phyloP scores from a whole-genome alignment of 768 basidiomycete species.

The Auriscalpium vulgare region DNA sequence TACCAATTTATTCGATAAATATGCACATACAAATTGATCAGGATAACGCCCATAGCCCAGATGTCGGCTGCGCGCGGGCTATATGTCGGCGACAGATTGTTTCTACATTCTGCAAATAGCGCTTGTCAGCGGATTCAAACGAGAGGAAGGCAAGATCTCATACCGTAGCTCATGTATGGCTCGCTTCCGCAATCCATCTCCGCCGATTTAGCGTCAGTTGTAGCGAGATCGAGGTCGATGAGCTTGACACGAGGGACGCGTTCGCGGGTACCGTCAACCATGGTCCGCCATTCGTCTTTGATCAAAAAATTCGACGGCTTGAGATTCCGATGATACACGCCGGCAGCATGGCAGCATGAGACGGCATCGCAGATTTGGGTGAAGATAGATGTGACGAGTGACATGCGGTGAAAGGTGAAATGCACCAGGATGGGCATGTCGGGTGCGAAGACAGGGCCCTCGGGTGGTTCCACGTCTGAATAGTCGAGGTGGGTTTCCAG shows the following conservation, averaged over 20 bases:
- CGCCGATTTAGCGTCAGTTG: neutral
- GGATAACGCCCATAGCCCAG: neutral
- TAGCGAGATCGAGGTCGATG: neutral
- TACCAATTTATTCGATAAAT: neutral
- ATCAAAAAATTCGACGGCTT: neutral
- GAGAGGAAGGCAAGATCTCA: neutral
- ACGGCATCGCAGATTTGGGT: neutral
- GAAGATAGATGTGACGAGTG: neutral
- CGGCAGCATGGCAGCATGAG: neutral
- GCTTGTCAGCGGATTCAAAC: too few species aligned
- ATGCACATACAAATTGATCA: neutral
- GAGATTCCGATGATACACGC: neutral
- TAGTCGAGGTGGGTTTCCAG: neutral
- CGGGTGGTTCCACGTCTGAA: too few species aligned
- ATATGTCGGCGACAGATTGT: neutral
- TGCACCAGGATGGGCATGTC: neutral
- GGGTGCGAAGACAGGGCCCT: neutral
- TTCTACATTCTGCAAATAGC: neutral
- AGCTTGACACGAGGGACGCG: neutral
- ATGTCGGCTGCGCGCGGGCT: neutral
- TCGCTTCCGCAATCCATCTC: neutral
- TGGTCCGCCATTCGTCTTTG: neutral
- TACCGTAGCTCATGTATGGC: neutral
- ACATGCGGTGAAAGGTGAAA: neutral
- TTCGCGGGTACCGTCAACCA: neutral